Evolutionary conservation across 352 stramenopile genomes (phyloP), one percentile per base, ranked within the genome.

Genomic region (Globisporangium spinosum): DNA sequence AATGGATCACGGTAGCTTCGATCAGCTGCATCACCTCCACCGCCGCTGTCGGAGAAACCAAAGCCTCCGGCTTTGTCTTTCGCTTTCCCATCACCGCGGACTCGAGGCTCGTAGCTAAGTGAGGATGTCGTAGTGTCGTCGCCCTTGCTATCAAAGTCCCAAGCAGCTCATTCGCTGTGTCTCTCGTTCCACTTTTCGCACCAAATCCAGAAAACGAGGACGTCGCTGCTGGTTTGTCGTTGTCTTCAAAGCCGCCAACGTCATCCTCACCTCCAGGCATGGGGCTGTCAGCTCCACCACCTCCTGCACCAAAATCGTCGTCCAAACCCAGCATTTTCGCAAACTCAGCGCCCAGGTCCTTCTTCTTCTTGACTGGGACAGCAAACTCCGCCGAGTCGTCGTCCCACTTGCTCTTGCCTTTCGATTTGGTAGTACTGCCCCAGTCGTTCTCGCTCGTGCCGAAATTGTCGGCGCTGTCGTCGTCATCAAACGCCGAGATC

Each of bases 291-390:
- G 20, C 22, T 1, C 20, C 20, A 23, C 22, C 51, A 56, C 22
- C 6, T 38, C 22, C 13, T 47, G 43, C 35, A 1, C 38, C 62
- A 29, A 74, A 68, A 4, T 85, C 66, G 47, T 84, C 72, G n/a
- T 87, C 80, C 0, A 90, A 67, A 0, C 80, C 80, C 2, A 91
- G 61, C 80, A 91, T 90, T 34, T 87, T 79, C 7, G 78, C 74
- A 60, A 91, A 91, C 60, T 91, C 83, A 57, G 78, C 78, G 55
- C 90, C 78, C 7, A 91, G 71, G 12, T 53, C 68, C 9, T 66
- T 69, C 25, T 82, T 88, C 54, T 84, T 86, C 64, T 78, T 82
- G 55, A 65, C 47, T 6, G 70, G 59, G 2, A 43, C 62, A n/a
- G 35, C 32, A n/a, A 73, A 67, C 15, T 74, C 58, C 20, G 43